Conservation (phyloP, 1,284 basidiomycete species). For the Apiotrichum gracile region DNA sequence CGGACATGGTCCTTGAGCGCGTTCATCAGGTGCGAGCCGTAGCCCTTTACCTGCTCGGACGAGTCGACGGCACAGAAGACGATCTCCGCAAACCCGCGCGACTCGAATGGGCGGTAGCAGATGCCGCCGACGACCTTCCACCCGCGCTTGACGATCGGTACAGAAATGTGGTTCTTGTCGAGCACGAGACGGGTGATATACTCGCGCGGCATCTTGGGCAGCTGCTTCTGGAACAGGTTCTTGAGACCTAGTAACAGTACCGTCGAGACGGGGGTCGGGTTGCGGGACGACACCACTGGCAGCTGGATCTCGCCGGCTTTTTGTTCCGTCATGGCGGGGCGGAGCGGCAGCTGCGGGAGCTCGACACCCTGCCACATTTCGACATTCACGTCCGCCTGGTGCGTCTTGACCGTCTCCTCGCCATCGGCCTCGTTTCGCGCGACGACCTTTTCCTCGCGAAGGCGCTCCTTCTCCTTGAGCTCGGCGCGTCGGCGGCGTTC, state of each 20-base stretch:
- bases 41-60: slow-evolving; percentile 97
- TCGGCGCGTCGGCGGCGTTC: slow-evolving; percentile 49
- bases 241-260: slow-evolving; percentile 91
- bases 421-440: slow-evolving; percentile 64
- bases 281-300: slow-evolving; percentile 72
- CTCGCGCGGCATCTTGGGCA: slow-evolving; percentile 98
- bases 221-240: slow-evolving; percentile 92
- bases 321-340: slow-evolving; percentile 76
- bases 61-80: slow-evolving; percentile 98
- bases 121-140: slow-evolving; percentile 97
- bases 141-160: slow-evolving; percentile 94
- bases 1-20: slow-evolving; percentile 93
- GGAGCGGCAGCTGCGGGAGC: slow-evolving; percentile 41
- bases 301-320: slow-evolving; percentile 78
- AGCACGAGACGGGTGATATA: slow-evolving; percentile 96
- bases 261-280: slow-evolving; percentile 65
- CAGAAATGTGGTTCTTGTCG: slow-evolving; percentile 80
- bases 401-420: slow-evolving; percentile 6
- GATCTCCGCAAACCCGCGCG: slow-evolving; percentile 93
- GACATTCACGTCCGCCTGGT: slow-evolving; percentile 24
- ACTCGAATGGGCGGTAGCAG: slow-evolving; percentile 92
- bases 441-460: slow-evolving; percentile 65
- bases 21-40: slow-evolving; percentile 98
- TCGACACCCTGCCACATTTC: slow-evolving; percentile 43
- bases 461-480: slow-evolving; percentile 55